These are phyloP conservation scores for Corymbia maculata DNA, from an alignment of 345 rosid species.

Conservation along the genomic window DNA sequence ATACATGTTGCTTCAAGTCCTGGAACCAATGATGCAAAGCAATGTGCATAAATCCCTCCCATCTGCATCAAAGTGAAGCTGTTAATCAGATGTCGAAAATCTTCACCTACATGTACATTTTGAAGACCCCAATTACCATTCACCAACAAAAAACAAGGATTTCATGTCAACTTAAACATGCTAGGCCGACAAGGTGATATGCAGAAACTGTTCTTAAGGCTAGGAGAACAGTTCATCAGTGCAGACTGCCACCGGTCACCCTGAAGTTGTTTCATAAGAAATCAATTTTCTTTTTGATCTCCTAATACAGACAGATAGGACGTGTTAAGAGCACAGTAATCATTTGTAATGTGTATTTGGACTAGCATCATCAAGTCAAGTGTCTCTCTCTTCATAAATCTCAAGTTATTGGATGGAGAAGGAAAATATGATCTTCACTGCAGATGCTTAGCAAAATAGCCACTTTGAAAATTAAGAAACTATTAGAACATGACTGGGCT, in stretches of 20 bases:
- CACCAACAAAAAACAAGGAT: background rate
- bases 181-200: background rate
- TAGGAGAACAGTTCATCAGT: background rate
- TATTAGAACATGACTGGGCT: background rate
- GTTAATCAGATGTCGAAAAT: background rate
- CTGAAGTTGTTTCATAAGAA: background rate
- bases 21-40: conserved; percentile 30
- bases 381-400: background rate
- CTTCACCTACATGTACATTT: background rate
- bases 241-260: background rate
- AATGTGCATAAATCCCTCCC: conserved; percentile 54
- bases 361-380: background rate
- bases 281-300: background rate
- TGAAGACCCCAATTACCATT: background rate
- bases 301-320: background rate
- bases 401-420: background rate
- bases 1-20: background rate
- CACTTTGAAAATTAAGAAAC: background rate
- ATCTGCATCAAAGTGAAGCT: conserved; percentile 16
- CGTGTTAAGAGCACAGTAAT: background rate
- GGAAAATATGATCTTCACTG: background rate
- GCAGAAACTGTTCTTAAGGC: background rate
- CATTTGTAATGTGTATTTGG: background rate
- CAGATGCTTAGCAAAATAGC: background rate
- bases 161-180: background rate